Percentiles rank a stretch among this genome's conserved stretches.
phyloP scores from a whole-genome alignment of 768 basidiomycete genomes.

The Trametes sanguinea region DNA sequence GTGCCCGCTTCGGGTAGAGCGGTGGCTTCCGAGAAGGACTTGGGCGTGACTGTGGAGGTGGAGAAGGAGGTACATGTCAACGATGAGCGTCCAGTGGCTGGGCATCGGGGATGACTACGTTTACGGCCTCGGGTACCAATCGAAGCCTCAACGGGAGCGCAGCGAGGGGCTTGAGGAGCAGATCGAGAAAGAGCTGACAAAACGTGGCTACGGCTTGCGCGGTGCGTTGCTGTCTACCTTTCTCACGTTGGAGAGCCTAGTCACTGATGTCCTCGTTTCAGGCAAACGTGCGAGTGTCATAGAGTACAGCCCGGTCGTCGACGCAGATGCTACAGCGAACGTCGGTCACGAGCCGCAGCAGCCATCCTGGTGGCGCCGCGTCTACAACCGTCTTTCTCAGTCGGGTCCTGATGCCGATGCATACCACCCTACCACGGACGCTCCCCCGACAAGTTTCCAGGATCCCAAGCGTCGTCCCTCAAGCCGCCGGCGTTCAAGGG shows the following conservation, averaged over 20 bases:
- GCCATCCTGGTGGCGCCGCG: slow-evolving; percentile 58
- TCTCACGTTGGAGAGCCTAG: background rate
- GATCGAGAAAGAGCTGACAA: slow-evolving; percentile 54
- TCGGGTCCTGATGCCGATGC: slow-evolving; percentile 21
- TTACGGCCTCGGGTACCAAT: slow-evolving; percentile 42
- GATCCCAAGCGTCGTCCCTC: background rate
- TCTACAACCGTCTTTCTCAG: slow-evolving; percentile 55
- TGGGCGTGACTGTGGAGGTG: slow-evolving; percentile 42
- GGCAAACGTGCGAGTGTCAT: slow-evolving; percentile 5
- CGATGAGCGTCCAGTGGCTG: slow-evolving; percentile 55
- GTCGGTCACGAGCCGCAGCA: slow-evolving; percentile 32
- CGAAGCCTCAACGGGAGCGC: slow-evolving; percentile 40
- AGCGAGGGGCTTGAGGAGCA: slow-evolving; percentile 56
- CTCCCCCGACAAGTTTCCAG: background rate
- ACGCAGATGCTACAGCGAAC: slow-evolving; percentile 20
- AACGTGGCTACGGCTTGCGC: slow-evolving; percentile 41
- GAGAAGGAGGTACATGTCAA: slow-evolving; percentile 45
- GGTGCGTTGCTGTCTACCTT: slow-evolving; percentile 15
- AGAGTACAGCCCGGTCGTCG: slow-evolving; percentile 16
- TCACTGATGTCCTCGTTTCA: background rate
- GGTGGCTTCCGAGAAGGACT: slow-evolving; percentile 10
- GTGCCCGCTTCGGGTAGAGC: slow-evolving; percentile 9
- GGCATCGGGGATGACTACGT: slow-evolving; percentile 43
- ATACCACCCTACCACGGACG: background rate
- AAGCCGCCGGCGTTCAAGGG: slow-evolving; percentile 2